phyloP scores from a whole-genome alignment of 192 early-diverging fungal species.

The Kappamyces sp. region DNA sequence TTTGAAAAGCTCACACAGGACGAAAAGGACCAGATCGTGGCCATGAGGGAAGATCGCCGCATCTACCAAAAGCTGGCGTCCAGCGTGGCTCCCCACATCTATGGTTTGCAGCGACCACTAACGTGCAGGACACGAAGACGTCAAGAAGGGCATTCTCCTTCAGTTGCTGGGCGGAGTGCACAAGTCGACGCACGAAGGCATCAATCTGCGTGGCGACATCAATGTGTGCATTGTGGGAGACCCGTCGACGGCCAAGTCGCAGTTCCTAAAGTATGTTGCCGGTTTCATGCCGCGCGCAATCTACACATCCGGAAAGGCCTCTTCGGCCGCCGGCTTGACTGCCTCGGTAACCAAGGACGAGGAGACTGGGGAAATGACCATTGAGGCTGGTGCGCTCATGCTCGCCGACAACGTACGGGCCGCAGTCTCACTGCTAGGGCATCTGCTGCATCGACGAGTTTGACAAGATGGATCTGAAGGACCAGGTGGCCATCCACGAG shows the following conservation, averaged over 20 bases:
- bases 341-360: constrained; percentile 93
- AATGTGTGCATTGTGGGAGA: constrained; percentile 98
- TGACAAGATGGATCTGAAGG: constrained; percentile 95
- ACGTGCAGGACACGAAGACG: constrained; percentile 74
- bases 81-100: constrained; percentile 86
- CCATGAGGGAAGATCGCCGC: constrained; percentile 54
- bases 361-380: constrained; percentile 95
- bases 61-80: constrained; percentile 74
- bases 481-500: constrained; percentile 99
- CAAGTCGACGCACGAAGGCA: constrained; percentile 86
- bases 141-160: constrained; percentile 91
- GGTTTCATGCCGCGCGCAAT: constrained; percentile 87
- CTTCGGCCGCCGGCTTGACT: constrained; percentile 91
- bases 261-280: constrained; percentile 91
- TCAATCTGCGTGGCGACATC: constrained; percentile 92
- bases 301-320: constrained; percentile 95
- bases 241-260: constrained; percentile 90
- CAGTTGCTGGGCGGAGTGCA: constrained; percentile 95
- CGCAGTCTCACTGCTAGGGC: constrained; percentile 46
- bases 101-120: constrained; percentile 45
- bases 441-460: constrained; percentile 99
- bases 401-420: constrained; percentile 83
- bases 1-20: constrained; percentile 57
- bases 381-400: constrained; percentile 97
- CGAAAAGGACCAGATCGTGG: constrained; percentile 73